Percentiles rank a stretch among this genome's conserved stretches.
Conservation (phyloP, 441 rosid species). For the Populus hybrid region DNA sequence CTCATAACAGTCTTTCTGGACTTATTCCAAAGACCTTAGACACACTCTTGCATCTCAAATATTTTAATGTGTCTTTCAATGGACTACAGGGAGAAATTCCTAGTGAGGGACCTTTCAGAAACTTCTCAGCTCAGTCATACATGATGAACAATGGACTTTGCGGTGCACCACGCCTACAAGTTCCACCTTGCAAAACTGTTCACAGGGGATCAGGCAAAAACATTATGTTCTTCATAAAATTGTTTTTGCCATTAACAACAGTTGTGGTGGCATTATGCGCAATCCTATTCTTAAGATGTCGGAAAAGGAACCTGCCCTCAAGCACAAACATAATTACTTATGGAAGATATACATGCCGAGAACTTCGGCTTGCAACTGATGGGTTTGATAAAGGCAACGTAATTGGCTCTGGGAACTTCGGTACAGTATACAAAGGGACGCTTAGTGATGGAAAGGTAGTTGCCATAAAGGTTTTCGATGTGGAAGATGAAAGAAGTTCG, state of each 20-base stretch:
- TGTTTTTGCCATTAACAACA: neutral
- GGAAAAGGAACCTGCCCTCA: too few species aligned
- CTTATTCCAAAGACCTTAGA: constrained; percentile 7
- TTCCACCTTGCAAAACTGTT: constrained; percentile 9
- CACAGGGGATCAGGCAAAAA: neutral
- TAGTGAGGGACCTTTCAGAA: constrained; percentile 4
- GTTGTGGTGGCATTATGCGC: neutral
- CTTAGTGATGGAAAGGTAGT: neutral
- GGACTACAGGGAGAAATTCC: constrained; percentile 18
- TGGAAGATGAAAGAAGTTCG: neutral
- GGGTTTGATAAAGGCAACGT: constrained; percentile 5
- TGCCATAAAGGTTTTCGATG: constrained; percentile 18
- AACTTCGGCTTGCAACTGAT: constrained; percentile 9
- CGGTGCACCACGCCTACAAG: constrained; percentile 1
- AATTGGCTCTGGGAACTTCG: constrained; percentile 8
- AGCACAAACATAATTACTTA: neutral
- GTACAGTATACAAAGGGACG: neutral
- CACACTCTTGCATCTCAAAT: neutral
- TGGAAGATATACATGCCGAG: constrained; percentile 1
- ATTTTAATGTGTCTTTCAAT: constrained; percentile 16
- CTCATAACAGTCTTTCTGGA: constrained; percentile 19
- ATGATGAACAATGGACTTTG: constrained; percentile 12
- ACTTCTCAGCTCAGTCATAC: constrained; percentile 12
- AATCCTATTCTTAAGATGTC: neutral
- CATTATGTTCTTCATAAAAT: neutral